Evolutionary conservation across 306 rosid species (phyloP).

Genomic region (Argentina anserina): DNA sequence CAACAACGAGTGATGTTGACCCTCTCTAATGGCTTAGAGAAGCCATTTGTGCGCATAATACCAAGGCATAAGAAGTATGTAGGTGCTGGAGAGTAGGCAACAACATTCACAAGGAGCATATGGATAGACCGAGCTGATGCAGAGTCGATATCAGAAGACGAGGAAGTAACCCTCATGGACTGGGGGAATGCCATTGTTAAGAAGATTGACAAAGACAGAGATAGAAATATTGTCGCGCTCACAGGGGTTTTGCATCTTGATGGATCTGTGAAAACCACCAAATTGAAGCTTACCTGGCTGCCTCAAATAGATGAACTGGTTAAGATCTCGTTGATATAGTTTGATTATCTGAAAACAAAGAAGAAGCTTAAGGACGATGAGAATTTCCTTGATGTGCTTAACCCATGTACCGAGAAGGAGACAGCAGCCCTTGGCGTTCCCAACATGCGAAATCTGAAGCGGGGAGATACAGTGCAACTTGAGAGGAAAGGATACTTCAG

Average conservation of each 20-base stretch:
- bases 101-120: conserved; percentile 58
- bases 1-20: conserved; percentile 61
- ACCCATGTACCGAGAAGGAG: conserved; percentile 76
- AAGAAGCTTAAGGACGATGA: conserved; percentile 81
- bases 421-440: conserved; percentile 65
- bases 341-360: conserved; percentile 82
- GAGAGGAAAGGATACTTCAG: conserved; percentile 74
- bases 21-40: conserved; percentile 75
- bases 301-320: conserved; percentile 72
- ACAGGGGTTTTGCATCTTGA: conserved; percentile 81
- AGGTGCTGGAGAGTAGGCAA: conserved; percentile 79
- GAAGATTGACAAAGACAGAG: conserved; percentile 60
- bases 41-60: conserved; percentile 61
- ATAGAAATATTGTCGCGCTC: conserved; percentile 53
- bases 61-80: conserved; percentile 87
- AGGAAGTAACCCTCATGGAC: conserved; percentile 89
- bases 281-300: conserved; percentile 87
- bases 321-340: conserved; percentile 65
- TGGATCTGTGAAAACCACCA: conserved; percentile 88
- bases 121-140: conserved; percentile 84
- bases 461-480: conserved; percentile 30
- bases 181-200: conserved; percentile 89
- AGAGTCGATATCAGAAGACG: conserved; percentile 49
- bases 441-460: conserved; percentile 66
- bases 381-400: conserved; percentile 65